These are phyloP conservation scores for Saposhnikovia divaricata DNA, from an alignment of 129 eudicot genomes.

Conservation along the genomic window DNA sequence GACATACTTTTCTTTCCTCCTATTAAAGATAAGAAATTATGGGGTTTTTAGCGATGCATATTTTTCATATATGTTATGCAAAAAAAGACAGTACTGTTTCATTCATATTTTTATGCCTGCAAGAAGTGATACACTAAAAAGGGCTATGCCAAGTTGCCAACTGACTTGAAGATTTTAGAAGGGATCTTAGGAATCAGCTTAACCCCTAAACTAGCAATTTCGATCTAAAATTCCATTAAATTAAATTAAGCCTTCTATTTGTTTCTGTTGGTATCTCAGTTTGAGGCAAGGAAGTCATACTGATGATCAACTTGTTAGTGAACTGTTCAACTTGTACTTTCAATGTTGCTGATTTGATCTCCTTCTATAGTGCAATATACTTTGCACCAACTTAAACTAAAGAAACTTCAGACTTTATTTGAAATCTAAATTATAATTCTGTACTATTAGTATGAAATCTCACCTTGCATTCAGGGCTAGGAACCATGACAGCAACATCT, in stretches of 20 bases:
- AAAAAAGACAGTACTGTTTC: neutral
- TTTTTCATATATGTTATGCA: neutral
- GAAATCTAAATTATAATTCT: too few relatives aligned
- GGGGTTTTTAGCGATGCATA: neutral
- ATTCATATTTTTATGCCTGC: neutral
- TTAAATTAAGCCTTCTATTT: neutral
- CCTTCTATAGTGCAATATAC: neutral
- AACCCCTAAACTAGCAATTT: neutral
- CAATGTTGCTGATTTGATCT: neutral
- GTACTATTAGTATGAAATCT: neutral
- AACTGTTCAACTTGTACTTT: neutral
- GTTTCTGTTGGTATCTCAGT: neutral
- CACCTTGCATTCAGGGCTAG: constrained; percentile 40
- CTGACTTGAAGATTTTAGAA: neutral
- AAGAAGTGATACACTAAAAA: neutral
- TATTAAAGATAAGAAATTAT: neutral
- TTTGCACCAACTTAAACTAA: neutral
- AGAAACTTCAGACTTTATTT: neutral
- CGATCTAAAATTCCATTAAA: neutral
- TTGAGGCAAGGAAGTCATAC: neutral
- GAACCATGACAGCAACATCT: constrained; percentile 47
- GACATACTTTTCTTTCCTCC: neutral
- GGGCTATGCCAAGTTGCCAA: neutral
- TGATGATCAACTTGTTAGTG: neutral
- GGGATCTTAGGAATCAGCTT: neutral